Evolutionary conservation across 441 rosid genomes (phyloP).

Genomic region (Populus tomentosa): DNA sequence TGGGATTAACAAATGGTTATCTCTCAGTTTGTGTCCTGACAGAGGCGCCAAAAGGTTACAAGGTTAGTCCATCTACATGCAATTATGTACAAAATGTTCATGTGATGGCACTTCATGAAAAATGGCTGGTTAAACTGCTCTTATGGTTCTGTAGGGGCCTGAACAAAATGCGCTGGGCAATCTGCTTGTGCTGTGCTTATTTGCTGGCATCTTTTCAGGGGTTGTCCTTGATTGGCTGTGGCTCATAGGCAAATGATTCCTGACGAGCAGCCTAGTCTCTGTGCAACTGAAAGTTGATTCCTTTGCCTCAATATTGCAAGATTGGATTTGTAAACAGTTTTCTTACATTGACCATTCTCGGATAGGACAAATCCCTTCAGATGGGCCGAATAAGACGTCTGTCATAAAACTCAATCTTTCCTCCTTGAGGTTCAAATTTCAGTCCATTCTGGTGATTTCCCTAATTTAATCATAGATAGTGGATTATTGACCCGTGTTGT

Average conservation of each 20-base stretch:
- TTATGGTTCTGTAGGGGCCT: constrained; percentile 26
- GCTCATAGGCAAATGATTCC: constrained; percentile 27
- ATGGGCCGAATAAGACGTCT: no score
- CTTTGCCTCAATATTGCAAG: neutral
- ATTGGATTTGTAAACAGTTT: no score
- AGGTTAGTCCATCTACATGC: neutral
- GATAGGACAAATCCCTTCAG: no score
- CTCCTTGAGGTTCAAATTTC: no score
- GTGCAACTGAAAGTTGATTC: neutral
- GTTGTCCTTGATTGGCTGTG: neutral
- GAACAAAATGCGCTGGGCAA: neutral
- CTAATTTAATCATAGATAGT: no score
- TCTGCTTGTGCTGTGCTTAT: neutral
- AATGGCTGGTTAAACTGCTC: constrained; percentile 40
- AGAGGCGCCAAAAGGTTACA: neutral
- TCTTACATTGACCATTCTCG: no score
- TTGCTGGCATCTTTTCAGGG: constrained; percentile 6
- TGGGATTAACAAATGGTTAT: neutral
- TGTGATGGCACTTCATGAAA: no score
- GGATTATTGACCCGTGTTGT: no score
- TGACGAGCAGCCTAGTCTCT: constrained; percentile 10
- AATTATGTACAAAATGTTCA: neutral
- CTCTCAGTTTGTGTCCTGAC: neutral
- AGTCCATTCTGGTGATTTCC: no score
- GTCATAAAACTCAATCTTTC: no score